Conservation (phyloP, 192 early-diverging fungal genomes). For the Glomus cerebriforme region DNA sequence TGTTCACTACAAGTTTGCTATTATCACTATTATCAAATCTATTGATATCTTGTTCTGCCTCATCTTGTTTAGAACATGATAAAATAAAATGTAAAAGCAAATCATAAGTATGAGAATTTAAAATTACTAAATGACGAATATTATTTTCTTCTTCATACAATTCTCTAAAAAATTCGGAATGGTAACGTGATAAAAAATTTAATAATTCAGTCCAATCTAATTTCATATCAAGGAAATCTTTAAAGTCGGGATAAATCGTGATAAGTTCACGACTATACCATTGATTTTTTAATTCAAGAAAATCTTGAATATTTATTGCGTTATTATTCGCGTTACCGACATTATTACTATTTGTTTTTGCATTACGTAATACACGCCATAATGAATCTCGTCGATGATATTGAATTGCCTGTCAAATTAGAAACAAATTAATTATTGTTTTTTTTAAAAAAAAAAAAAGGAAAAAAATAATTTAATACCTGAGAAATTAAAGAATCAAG, state of each 20-base stretch:
- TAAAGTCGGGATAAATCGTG: constrained; percentile 46
- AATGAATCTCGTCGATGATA: background rate
- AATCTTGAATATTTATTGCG: constrained; percentile 42
- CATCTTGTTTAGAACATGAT: background rate
- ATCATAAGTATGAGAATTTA: constrained; percentile 43
- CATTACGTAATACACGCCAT: background rate
- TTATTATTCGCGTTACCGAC: constrained; percentile 1
- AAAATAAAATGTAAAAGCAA: constrained; percentile 45
- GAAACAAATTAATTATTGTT: too few species aligned
- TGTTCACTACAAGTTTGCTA: background rate
- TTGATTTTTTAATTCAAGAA: constrained; percentile 43
- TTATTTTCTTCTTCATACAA: constrained; percentile 42
- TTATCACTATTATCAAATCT: background rate
- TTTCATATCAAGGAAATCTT: constrained; percentile 37
- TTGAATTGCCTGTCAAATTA: too few species aligned
- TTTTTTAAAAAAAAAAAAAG: too few species aligned
- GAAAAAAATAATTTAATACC: too few species aligned
- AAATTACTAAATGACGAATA: constrained; percentile 44
- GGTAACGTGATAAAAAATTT: constrained; percentile 39
- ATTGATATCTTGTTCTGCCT: background rate
- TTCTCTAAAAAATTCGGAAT: constrained; percentile 38
- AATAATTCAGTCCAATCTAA: constrained; percentile 44
- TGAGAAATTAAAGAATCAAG: too few species aligned
- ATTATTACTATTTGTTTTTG: constrained; percentile 15
- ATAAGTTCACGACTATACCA: constrained; percentile 42